These are phyloP conservation scores for Penicillium maclennaniae DNA, from an alignment of 495 filamentous ascomycete genomes.

Conservation along the genomic window DNA sequence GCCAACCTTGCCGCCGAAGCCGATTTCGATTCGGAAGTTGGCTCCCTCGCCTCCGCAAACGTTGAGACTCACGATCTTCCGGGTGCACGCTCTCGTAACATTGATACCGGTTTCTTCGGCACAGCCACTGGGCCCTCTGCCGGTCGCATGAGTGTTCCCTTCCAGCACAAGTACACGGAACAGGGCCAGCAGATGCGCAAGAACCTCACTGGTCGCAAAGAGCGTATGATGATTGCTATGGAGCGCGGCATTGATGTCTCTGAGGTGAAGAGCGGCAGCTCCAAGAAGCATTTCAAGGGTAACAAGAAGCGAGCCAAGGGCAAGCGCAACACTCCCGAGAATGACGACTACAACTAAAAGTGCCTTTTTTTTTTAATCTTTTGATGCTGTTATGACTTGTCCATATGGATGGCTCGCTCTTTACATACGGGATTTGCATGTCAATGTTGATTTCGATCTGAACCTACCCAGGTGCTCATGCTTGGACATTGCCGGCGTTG, in stretches of 20 bases:
- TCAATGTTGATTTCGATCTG: slow-evolving; percentile 10
- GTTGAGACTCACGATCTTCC: slow-evolving; percentile 22
- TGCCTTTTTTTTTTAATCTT: slow-evolving; percentile 19
- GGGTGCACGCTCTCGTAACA: slow-evolving; percentile 65
- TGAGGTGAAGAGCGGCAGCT: slow-evolving; percentile 62
- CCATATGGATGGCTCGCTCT: slow-evolving; percentile 4
- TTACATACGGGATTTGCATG: slow-evolving; percentile 22
- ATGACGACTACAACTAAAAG: slow-evolving; percentile 41
- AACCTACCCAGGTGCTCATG: slow-evolving; percentile 6
- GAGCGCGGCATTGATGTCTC: slow-evolving; percentile 81
- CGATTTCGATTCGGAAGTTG: slow-evolving; percentile 37
- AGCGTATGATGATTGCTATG: slow-evolving; percentile 75
- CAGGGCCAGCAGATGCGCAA: slow-evolving; percentile 66
- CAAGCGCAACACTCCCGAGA: slow-evolving; percentile 38
- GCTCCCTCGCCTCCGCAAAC: slow-evolving; percentile 19
- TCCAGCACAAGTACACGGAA: slow-evolving; percentile 81
- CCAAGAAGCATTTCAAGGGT: slow-evolving; percentile 96
- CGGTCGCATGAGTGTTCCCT: slow-evolving; percentile 70
- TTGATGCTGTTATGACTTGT: slow-evolving; percentile 11
- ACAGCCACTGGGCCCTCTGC: slow-evolving; percentile 54
- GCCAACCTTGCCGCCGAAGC: slow-evolving; percentile 25
- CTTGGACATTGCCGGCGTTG: slow-evolving; percentile 16
- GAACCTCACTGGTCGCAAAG: slow-evolving; percentile 76
- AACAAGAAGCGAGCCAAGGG: slow-evolving; percentile 65
- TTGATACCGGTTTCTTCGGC: slow-evolving; percentile 88